Evolutionary conservation across 2,329 filamentous ascomycete species (phyloP).

Genomic region (Sporothrix variecibatus): DNA sequence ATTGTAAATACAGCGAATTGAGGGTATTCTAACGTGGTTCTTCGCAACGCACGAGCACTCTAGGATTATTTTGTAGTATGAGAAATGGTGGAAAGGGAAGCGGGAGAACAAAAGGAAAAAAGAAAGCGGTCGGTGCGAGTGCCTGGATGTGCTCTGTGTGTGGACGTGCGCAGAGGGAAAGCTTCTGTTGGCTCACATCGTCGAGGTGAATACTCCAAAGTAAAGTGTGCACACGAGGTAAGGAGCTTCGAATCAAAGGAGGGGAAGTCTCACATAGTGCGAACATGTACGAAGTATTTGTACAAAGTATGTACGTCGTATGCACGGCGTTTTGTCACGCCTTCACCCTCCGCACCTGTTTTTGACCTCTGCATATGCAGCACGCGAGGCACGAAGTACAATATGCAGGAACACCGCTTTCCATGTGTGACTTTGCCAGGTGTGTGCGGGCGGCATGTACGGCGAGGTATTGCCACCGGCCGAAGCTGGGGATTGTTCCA

Average conservation of each 20-base stretch:
- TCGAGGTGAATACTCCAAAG: not conserved
- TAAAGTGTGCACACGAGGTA: not conserved
- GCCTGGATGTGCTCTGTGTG: not conserved
- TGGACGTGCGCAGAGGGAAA: conserved; percentile 3
- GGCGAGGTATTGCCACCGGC: not conserved
- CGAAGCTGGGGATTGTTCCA: conserved; percentile 2
- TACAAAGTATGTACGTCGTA: not conserved
- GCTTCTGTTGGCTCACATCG: not conserved
- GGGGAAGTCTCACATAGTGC: not conserved
- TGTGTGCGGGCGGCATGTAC: not conserved
- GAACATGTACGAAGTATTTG: too few species aligned
- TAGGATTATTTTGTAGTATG: not conserved
- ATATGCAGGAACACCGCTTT: conserved; percentile 9
- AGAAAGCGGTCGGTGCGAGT: not conserved
- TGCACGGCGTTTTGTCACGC: not conserved
- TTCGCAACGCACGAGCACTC: not conserved
- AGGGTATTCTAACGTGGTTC: not conserved
- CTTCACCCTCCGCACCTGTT: not conserved
- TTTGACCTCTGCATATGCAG: conserved; percentile 1
- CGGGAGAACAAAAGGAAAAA: not conserved
- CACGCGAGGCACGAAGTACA: not conserved
- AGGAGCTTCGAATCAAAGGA: not conserved
- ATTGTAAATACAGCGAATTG: not conserved
- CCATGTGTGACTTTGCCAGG: not conserved
- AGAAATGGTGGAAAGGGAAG: not conserved